phyloP scores from a whole-genome alignment of 2,329 filamentous ascomycete genomes.

The Stemphylium beticola region DNA sequence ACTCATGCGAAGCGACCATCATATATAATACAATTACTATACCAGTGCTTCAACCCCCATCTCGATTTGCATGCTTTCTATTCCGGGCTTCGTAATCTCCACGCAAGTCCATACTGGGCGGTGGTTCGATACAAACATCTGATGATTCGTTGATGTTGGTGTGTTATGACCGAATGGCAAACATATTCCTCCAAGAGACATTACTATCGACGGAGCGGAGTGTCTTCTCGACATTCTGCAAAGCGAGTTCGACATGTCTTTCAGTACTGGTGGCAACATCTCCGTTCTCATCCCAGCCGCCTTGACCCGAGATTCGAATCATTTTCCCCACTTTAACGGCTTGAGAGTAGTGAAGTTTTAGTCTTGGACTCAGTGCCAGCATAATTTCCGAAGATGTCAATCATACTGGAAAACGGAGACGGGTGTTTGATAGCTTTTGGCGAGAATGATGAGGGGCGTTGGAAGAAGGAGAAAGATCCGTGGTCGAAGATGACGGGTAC shows the following conservation, averaged over 20 bases:
- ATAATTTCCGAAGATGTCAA: too few relatives aligned
- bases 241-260: conserved; percentile 45
- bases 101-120: conserved; percentile 20
- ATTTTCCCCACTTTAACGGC: too few relatives aligned
- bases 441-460: too few relatives aligned
- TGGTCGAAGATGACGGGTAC: too few relatives aligned
- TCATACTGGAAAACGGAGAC: too few relatives aligned
- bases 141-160: conserved; percentile 9
- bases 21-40: not conserved
- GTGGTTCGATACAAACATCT: conserved; percentile 11
- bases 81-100: conserved; percentile 15
- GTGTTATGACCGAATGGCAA: conserved; percentile 17
- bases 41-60: conserved; percentile 19
- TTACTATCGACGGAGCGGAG: not conserved
- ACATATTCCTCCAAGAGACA: conserved; percentile 36
- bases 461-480: too few relatives aligned
- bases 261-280: conserved; percentile 7
- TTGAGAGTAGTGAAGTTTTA: too few relatives aligned
- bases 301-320: too few relatives aligned
- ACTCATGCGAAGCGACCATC: not conserved
- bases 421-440: too few relatives aligned
- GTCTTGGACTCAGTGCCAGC: too few relatives aligned
- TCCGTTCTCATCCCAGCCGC: conserved; percentile 14
- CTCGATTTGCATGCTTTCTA: conserved; percentile 18
- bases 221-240: conserved; percentile 59